Conservation (phyloP, 2,329 filamentous ascomycete genomes). For the Pseudopyrenochaeta lycopersici region DNA sequence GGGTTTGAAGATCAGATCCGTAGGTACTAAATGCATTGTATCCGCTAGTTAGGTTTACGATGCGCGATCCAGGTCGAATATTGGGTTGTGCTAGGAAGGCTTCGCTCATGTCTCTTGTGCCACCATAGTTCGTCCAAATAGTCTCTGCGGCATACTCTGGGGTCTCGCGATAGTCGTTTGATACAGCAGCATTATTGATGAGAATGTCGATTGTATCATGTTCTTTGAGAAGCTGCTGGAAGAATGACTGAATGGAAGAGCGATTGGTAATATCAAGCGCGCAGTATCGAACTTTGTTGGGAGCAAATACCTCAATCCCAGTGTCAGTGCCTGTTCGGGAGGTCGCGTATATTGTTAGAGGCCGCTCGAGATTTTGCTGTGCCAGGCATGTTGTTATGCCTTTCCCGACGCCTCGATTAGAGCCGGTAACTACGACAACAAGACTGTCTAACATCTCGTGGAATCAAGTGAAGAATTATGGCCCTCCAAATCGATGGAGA, state of each 20-base stretch:
- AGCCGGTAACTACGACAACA: conserved; percentile 31
- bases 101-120: conserved; percentile 26
- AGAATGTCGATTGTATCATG: conserved; percentile 22
- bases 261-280: conserved; percentile 23
- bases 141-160: conserved; percentile 12
- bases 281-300: conserved; percentile 21
- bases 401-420: conserved; percentile 32
- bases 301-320: conserved; percentile 2
- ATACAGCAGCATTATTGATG: conserved; percentile 35
- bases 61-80: conserved; percentile 15
- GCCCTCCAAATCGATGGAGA: too few relatives aligned
- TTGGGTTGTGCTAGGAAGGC: conserved; percentile 16
- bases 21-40: conserved; percentile 18
- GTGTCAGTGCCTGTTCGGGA: conserved; percentile 25
- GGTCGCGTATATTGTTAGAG: conserved; percentile 28
- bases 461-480: too few relatives aligned
- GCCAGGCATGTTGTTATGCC: conserved; percentile 31
- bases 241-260: conserved; percentile 23
- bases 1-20: neutral
- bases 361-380: conserved; percentile 15
- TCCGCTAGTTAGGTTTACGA: conserved; percentile 28
- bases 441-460: conserved; percentile 23
- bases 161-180: conserved; percentile 21
- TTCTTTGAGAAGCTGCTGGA: conserved; percentile 5
- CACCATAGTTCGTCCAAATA: conserved; percentile 24